Evolutionary conservation across 139 green algal genomes (phyloP).

Genomic region (Auxenochlorella protothecoides): DNA sequence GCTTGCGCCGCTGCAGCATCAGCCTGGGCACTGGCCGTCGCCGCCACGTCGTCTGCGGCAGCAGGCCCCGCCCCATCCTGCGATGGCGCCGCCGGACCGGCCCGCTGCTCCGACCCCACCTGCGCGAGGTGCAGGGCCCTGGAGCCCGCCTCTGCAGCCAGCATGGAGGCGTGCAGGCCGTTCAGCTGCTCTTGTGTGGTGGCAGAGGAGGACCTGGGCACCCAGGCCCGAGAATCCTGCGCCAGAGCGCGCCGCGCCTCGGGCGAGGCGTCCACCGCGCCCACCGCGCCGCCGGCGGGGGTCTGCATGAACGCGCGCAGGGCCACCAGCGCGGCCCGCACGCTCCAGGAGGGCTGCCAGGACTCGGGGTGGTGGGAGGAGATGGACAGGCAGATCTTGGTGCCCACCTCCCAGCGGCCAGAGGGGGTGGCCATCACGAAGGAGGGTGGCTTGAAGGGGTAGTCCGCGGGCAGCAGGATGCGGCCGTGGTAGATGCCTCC

Average conservation of each 20-base stretch:
- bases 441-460: constrained; percentile 94
- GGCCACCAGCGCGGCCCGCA: constrained; percentile 85
- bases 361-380: constrained; percentile 90
- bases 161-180: background rate
- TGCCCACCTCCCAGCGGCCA: constrained; percentile 80
- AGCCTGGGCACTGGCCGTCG: too few species aligned
- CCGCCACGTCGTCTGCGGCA: too few species aligned
- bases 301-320: constrained; percentile 92
- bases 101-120: too few species aligned
- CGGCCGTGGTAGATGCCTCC: constrained; percentile 96
- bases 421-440: constrained; percentile 92
- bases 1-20: too few species aligned
- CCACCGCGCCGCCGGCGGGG: constrained; percentile 79
- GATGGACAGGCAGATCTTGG: constrained; percentile 93
- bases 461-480: constrained; percentile 92
- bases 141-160: too few species aligned
- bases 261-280: constrained; percentile 72
- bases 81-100: too few species aligned
- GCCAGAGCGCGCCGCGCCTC: constrained; percentile 69
- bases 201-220: constrained; percentile 40
- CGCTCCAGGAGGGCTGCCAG: constrained; percentile 95
- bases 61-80: too few species aligned
- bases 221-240: constrained; percentile 30
- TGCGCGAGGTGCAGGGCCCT: too few species aligned
- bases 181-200: background rate